These are phyloP conservation scores for Posidonia oceanica DNA, from an alignment of 116 monocot genomes.

Conservation along the genomic window DNA sequence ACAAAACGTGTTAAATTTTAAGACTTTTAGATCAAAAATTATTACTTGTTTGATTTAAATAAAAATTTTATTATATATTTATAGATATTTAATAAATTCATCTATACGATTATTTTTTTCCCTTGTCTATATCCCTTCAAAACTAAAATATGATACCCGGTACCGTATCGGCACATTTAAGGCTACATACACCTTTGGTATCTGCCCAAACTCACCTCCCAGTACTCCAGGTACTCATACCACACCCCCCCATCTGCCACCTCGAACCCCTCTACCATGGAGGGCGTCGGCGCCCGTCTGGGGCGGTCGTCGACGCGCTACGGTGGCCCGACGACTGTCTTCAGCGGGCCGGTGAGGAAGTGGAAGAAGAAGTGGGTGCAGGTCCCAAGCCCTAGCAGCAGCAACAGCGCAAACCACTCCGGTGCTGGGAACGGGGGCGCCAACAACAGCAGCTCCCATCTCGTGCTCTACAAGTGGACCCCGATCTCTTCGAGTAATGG, in stretches of 20 bases:
- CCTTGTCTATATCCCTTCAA: too few species aligned
- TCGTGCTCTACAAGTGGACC: slow-evolving; percentile 83
- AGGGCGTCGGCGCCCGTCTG: slow-evolving; percentile 75
- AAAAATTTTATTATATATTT: too few species aligned
- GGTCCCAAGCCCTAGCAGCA: slow-evolving; percentile 29
- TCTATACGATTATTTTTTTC: too few species aligned
- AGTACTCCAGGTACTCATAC: neutral
- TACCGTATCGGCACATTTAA: too few species aligned
- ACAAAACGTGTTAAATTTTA: too few species aligned
- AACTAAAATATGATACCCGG: too few species aligned
- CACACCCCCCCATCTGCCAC: neutral
- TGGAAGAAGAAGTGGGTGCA: slow-evolving; percentile 65
- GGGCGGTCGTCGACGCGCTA: slow-evolving; percentile 91
- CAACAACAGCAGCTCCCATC: slow-evolving; percentile 28
- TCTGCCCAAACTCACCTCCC: too few species aligned
- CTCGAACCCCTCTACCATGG: slow-evolving; percentile 24
- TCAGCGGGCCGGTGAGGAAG: slow-evolving; percentile 25
- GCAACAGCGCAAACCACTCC: slow-evolving; percentile 5
- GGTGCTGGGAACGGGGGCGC: slow-evolving; percentile 10
- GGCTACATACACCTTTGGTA: too few species aligned
- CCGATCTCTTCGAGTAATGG: slow-evolving; percentile 20
- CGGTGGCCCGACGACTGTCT: slow-evolving; percentile 49
- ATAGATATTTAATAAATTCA: too few species aligned
- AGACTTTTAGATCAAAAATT: too few species aligned
- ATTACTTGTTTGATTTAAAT: too few species aligned